Evolutionary conservation across 192 early-diverging fungal species (phyloP), one percentile per base, ranked within the genome.

Genomic region (Umbelopsis vinacea): DNA sequence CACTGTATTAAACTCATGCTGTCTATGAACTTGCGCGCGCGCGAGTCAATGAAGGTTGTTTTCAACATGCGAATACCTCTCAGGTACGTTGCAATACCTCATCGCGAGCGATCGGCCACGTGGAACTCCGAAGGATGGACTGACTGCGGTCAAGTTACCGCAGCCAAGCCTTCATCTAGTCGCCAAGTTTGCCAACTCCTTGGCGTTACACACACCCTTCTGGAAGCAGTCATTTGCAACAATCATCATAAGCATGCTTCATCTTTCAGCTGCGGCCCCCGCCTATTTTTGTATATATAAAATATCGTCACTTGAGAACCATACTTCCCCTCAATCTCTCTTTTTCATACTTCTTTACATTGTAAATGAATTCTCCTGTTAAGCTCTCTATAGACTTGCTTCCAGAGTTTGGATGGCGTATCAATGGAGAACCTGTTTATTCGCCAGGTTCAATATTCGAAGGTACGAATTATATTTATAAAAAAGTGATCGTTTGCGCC

Each of bases 381-480:
- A 15, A 35, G 11, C 17, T 50, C 6, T 17, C 48, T 21, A 63
- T 63, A 35, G 57, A 63, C 10, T 29, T 63, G 5, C 26, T 17
- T 63, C 57, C 57, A 2, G 57, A 63, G 37, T 63, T 63, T 35
- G 57, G 57, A 11, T 63, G 33, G 57, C 23, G 26, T 14, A 37
- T 63, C 29, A 63, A 63, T n/a, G 57, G 57, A 6, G 57, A 63
- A 63, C 14, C 57, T 63, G 57, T 63, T 4, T 63, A 63, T 63
- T 22, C 57, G 6, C 57, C 57, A 11, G 57, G 57, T 2, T 63
- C 57, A 17, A 63, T 63, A 35, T 63, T 63, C 19, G 57, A 63
- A 63, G 57, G 55, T n/a, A n/a, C n/a, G n/a, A n/a, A n/a, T n/a
- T n/a, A n/a, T n/a, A n/a, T n/a, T n/a, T n/a, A n/a, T n/a, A n/a